Evolutionary conservation across 1,284 basidiomycete genomes (phyloP).

Genomic region (Termitomyces sp.): DNA sequence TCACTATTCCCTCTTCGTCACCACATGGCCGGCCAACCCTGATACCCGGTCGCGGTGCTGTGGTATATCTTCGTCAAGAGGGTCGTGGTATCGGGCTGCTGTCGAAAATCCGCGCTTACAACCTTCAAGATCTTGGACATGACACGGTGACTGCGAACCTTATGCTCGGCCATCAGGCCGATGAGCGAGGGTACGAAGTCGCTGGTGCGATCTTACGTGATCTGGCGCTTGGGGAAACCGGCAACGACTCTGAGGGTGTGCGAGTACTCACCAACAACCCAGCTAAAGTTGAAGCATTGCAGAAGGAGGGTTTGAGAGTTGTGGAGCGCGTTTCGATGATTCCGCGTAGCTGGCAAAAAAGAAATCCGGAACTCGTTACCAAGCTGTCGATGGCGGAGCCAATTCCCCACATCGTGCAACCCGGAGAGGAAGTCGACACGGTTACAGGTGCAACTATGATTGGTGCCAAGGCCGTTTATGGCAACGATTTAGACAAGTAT

Average conservation of each 20-base stretch:
- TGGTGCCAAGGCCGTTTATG: conserved; percentile 75
- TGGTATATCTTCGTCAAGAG: conserved; percentile 97
- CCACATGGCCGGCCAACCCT: conserved; percentile 28
- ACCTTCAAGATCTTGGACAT: conserved; percentile 96
- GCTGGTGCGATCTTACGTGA: conserved; percentile 89
- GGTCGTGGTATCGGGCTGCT: conserved; percentile 97
- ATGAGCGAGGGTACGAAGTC: conserved; percentile 91
- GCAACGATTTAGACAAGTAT: conserved; percentile 92
- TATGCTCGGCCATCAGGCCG: conserved; percentile 91
- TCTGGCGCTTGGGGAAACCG: conserved; percentile 66
- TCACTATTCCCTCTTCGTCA: conserved; percentile 37
- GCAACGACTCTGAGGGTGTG: conserved; percentile 51
- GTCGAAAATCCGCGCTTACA: conserved; percentile 97
- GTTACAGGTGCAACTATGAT: conserved; percentile 77
- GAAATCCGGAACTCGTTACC: conserved; percentile 29
- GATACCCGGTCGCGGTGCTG: conserved; percentile 84
- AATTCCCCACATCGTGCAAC: conserved; percentile 17
- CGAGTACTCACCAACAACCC: conserved; percentile 96
- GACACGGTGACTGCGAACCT: conserved; percentile 98
- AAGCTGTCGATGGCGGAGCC: conserved; percentile 21
- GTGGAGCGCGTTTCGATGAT: conserved; percentile 92
- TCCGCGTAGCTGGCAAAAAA: conserved; percentile 80
- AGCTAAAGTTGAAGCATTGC: conserved; percentile 89
- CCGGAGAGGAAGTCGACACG: conserved; percentile 42
- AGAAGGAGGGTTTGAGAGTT: conserved; percentile 79